Evolutionary conservation across 1,284 basidiomycete genomes (phyloP), one percentile per base, ranked within the genome.

Genomic region (Ceratobasidium sp.): DNA sequence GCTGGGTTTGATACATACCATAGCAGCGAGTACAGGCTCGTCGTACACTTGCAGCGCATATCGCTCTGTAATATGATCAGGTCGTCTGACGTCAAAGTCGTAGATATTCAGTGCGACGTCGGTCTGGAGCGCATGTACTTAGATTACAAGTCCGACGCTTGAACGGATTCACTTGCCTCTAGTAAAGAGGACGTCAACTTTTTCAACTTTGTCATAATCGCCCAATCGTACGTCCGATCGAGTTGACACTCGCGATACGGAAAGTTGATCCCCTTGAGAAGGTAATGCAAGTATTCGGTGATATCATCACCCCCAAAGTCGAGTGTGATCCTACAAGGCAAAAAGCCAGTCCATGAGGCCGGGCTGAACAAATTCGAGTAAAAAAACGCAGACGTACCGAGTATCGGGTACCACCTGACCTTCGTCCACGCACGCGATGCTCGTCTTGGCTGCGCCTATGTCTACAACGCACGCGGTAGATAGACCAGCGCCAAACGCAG

Each of bases 401-500:
- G 94, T 95, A 76, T 99, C 97, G 1, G 91, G 80, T 30, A 96
- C 83, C 16, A 99, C 88, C 61, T 97, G 80, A 0, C 97, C 97
- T 78, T 99, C 97, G 76, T 99, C 97, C 6, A 99, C 92, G 78
- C 97, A 98, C 0, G 96, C 90, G 64, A 99, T 89, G 75, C 88
- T 93, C 1, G 93, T 96, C 74, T 86, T 88, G 28, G 86, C 87
- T 4, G 96, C 92, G 10, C 97, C 97, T 69, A 99, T 89, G 79
- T 99, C 95, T 41, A 99, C 93, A 2, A 99, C 93, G 78, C 97
- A 98, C 10, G 96, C 96, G 75, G 89, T 92, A 0, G 93, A 94
- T 72, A 98, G 90, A 12, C 97, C 97, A 1, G 97, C 95, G 21
- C 96, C 95, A 79, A 97, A 98, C 1, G 95, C 94, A 4, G 97